Percentiles rank a stretch among this genome's conserved stretches.
These are phyloP conservation scores for Rhodotorula sp. DNA, from an alignment of 1,284 basidiomycete species.

Conservation along the genomic window DNA sequence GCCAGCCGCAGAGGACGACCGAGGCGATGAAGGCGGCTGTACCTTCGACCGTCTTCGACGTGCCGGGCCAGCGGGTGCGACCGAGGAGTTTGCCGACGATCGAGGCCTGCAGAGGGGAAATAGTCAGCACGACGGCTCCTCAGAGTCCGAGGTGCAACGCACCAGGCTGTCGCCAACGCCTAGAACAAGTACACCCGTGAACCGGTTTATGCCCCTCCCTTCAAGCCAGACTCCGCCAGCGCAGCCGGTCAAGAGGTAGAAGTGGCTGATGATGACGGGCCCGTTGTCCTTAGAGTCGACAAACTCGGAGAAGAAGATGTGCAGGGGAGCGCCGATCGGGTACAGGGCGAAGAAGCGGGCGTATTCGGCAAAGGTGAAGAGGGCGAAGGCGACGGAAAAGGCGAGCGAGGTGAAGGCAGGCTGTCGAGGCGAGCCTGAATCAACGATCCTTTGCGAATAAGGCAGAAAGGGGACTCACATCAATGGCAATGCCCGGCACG, in stretches of 20 bases:
- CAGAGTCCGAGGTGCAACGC: slow-evolving; percentile 45
- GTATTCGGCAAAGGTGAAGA: slow-evolving; percentile 95
- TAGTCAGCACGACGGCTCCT: neutral
- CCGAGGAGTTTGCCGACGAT: slow-evolving; percentile 85
- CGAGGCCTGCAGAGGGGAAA: slow-evolving; percentile 64
- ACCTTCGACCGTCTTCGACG: slow-evolving; percentile 89
- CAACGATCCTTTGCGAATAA: neutral
- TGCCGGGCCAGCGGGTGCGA: slow-evolving; percentile 74
- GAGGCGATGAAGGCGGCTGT: slow-evolving; percentile 76
- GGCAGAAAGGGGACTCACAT: slow-evolving; percentile 62
- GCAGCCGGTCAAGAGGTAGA: slow-evolving; percentile 93
- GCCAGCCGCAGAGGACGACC: slow-evolving; percentile 66
- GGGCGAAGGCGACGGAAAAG: slow-evolving; percentile 86
- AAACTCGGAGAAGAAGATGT: slow-evolving; percentile 97
- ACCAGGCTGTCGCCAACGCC: slow-evolving; percentile 93
- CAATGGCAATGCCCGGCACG: slow-evolving; percentile 84
- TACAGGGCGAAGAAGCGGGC: slow-evolving; percentile 97
- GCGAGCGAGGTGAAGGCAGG: slow-evolving; percentile 94
- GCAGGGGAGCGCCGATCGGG: slow-evolving; percentile 88
- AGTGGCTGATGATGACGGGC: slow-evolving; percentile 94
- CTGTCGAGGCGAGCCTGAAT: slow-evolving; percentile 56
- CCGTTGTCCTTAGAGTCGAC: slow-evolving; percentile 93
- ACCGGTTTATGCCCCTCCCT: slow-evolving; percentile 74
- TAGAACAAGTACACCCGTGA: slow-evolving; percentile 85
- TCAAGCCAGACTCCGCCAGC: slow-evolving; percentile 93